Percentiles rank a stretch among this genome's conserved stretches.
Conservation (phyloP, 1,284 basidiomycete genomes). For the Ustilago xerochloae region DNA sequence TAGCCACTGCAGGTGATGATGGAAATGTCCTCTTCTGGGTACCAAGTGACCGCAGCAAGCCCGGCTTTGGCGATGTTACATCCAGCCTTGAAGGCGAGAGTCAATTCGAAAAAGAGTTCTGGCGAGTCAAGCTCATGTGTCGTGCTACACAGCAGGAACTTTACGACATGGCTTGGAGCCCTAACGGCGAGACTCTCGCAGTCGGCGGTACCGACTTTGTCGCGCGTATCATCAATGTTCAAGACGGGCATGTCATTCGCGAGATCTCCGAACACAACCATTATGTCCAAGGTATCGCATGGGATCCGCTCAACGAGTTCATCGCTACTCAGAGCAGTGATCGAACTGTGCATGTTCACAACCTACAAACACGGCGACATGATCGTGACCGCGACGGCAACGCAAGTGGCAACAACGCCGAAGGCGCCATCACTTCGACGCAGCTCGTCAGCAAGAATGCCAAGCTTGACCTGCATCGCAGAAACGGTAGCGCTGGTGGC, state of each 20-base stretch:
- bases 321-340: slow-evolving; percentile 67
- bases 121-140: slow-evolving; percentile 90
- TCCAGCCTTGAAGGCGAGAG: slow-evolving; percentile 75
- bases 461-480: slow-evolving; percentile 56
- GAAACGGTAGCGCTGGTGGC: slow-evolving; percentile 48
- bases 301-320: slow-evolving; percentile 65
- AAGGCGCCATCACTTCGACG: slow-evolving; percentile 26
- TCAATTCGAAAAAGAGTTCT: slow-evolving; percentile 91
- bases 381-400: slow-evolving; percentile 22
- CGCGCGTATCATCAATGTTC: slow-evolving; percentile 82
- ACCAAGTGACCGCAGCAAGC: slow-evolving; percentile 76
- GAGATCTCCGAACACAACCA: slow-evolving; percentile 66
- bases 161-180: slow-evolving; percentile 97
- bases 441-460: slow-evolving; percentile 56
- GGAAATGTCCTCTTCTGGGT: slow-evolving; percentile 98
- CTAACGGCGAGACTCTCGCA: slow-evolving; percentile 90
- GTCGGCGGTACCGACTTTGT: slow-evolving; percentile 96
- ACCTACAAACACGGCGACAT: slow-evolving; percentile 30
- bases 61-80: slow-evolving; percentile 73
- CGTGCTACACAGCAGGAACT: slow-evolving; percentile 77
- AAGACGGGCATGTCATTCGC: slow-evolving; percentile 72
- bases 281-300: slow-evolving; percentile 67
- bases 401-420: slow-evolving; percentile 4
- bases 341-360: slow-evolving; percentile 61
- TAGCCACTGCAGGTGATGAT: slow-evolving; percentile 75